These are phyloP conservation scores for Cyclotella cryptica DNA, from an alignment of 108 stramenopile genomes.

Conservation along the genomic window DNA sequence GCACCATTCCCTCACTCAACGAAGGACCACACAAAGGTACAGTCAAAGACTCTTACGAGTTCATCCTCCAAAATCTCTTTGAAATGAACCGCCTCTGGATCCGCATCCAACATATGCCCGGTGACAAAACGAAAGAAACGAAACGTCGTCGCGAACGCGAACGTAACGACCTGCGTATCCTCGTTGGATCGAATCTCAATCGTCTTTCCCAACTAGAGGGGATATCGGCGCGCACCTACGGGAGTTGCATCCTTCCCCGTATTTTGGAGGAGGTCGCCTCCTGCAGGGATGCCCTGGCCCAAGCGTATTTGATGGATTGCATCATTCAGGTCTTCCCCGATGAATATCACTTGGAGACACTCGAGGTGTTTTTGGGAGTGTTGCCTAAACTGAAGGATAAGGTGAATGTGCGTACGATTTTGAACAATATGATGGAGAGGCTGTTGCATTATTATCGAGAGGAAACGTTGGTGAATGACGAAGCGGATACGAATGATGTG, in stretches of 20 bases:
- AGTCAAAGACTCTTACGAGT: slow-evolving; percentile 93
- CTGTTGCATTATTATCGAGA: slow-evolving; percentile 85
- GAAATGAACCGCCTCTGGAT: slow-evolving; percentile 99
- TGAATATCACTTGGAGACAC: slow-evolving; percentile 96
- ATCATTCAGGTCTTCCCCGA: slow-evolving; percentile 98
- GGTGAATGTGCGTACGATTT: slow-evolving; percentile 94
- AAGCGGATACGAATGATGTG: slow-evolving; percentile 83
- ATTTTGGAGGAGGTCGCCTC: slow-evolving; percentile 91
- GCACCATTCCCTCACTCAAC: too few species aligned
- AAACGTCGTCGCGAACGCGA: slow-evolving; percentile 94
- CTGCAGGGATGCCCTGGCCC: slow-evolving; percentile 95
- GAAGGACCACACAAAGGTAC: slow-evolving; percentile 56
- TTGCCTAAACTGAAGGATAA: slow-evolving; percentile 93
- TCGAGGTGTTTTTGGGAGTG: slow-evolving; percentile 88
- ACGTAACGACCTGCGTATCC: slow-evolving; percentile 94
- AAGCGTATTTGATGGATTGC: slow-evolving; percentile 98
- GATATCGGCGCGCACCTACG: slow-evolving; percentile 87
- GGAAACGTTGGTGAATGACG: slow-evolving; percentile 74
- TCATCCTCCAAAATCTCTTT: slow-evolving; percentile 93
- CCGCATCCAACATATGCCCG: slow-evolving; percentile 94
- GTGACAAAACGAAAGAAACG: slow-evolving; percentile 80
- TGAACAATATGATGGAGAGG: slow-evolving; percentile 94
- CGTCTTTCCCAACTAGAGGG: slow-evolving; percentile 94
- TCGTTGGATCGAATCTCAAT: slow-evolving; percentile 97
- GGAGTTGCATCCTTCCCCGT: slow-evolving; percentile 80